Percentiles rank a stretch among this genome's conserved stretches.
Evolutionary conservation across 2,329 filamentous ascomycete genomes (phyloP).

Genomic region (Botrytis galanthina): DNA sequence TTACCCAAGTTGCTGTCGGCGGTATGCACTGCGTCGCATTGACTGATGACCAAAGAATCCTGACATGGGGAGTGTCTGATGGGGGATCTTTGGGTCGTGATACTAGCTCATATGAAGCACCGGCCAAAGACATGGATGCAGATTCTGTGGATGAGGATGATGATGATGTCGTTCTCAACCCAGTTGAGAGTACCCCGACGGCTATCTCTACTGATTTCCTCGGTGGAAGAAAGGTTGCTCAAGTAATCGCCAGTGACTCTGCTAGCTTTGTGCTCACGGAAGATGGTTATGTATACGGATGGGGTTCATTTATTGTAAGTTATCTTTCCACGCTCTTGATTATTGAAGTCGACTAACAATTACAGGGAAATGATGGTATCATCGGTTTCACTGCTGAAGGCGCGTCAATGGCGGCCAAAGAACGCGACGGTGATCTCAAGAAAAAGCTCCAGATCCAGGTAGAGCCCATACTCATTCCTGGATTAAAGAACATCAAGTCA

Average conservation of each 20-base stretch:
- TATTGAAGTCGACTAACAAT: slow-evolving; percentile 24
- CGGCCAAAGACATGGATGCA: slow-evolving; percentile 56
- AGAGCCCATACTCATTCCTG: slow-evolving; percentile 52
- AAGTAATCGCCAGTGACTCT: slow-evolving; percentile 69
- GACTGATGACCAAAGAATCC: slow-evolving; percentile 75
- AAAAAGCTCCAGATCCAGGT: slow-evolving; percentile 32
- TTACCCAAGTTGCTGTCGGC: slow-evolving; percentile 74
- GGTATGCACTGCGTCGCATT: slow-evolving; percentile 80
- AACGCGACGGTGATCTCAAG: neutral
- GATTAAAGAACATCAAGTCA: slow-evolving; percentile 53
- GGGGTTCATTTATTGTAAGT: slow-evolving; percentile 74
- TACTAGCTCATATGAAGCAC: slow-evolving; percentile 58
- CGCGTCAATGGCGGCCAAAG: neutral
- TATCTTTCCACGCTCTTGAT: neutral
- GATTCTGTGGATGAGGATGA: slow-evolving; percentile 44
- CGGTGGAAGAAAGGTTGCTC: neutral
- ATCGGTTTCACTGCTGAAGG: slow-evolving; percentile 48
- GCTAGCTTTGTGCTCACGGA: slow-evolving; percentile 73
- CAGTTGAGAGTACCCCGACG: slow-evolving; percentile 66
- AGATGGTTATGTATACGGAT: slow-evolving; percentile 74
- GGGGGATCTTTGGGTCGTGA: slow-evolving; percentile 76
- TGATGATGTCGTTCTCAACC: slow-evolving; percentile 62
- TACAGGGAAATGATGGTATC: slow-evolving; percentile 60
- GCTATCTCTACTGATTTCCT: slow-evolving; percentile 25
- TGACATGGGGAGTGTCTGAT: slow-evolving; percentile 88